Base-by-base conservation (phyloP, 2,329 filamentous ascomycete species). In the Aspergillus sp. region DNA sequence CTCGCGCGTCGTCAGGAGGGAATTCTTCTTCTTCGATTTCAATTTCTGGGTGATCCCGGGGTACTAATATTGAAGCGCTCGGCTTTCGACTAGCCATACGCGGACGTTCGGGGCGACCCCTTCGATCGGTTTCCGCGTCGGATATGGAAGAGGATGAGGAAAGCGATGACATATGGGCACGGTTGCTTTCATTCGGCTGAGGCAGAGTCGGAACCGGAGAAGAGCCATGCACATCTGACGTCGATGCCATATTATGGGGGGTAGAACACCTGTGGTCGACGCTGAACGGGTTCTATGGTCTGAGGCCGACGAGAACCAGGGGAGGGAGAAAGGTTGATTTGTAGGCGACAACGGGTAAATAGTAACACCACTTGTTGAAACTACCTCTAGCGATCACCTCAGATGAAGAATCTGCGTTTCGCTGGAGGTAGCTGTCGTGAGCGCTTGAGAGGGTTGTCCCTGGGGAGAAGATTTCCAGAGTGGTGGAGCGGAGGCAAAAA, bases 1-100 rank as follows among this genome's bases (percentile, higher is more conserved):
- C 90, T 68, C 93, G 82, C 61, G 95, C 93, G 73, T 97, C 93
- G 72, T 91, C 89, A 22, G 92, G 89, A 24, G 92, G 91, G 66
- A 92, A 90, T 62, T 90, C 83, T 61, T 89, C 84, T 62, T 91
- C 87, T 60, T 88, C 79, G 37, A 90, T 85, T 64, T 90, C 89
- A 60, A 91, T 86, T 58, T 88, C 86, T 19, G 84, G 86, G 67
- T 84, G 89, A 70, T 93, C 89, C 65, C 90, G 85, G 37, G 89
- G 88, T 40, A 96, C 89, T 62, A 93, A 89, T 63, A 95, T 88
- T 48, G 91, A 91, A 57, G 89, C 89, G 71, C 89, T 93, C 66
- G 88, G 90, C 75, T 91, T 91, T 49, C 90, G 84, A 66, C 85
- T 89, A 17, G 85, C 85, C 59, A 93, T 79, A 56, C 84, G 83